Base-by-base conservation (phyloP, 1,139 yeast species). In the Geotrichum klebahnii region DNA sequence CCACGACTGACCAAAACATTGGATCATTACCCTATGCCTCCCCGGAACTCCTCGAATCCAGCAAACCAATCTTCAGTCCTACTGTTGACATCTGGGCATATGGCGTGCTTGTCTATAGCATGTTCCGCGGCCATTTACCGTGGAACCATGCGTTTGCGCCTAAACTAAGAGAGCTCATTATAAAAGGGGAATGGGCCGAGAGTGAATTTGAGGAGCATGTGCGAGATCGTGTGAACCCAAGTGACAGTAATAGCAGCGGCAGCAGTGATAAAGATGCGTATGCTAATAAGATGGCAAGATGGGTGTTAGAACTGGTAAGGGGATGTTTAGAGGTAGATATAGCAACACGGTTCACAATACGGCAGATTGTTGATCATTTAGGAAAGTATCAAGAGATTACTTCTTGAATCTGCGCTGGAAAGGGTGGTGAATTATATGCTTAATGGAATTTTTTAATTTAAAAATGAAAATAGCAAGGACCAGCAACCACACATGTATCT, bases 11-110 rank as follows among this genome's bases (percentile, higher is more conserved):
- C 33, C 53, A 61, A 24, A 58, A 70, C 61, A 85, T 88, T 52
- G 97, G 97, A 0, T 88, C 96, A 1, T 72, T 90, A 35, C 97
- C 97, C 0, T 90, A 88, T 64, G 96, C 96, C 0, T 78, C 96
- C 0, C 97, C 97, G 0, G 96, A 90, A 62, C 71, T 88, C 31
- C 70, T 89, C 47, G 36, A 26, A 10, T 82, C 86, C 0, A 72
- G 76, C 24, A 86, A 86, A 0, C 82, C 85, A 2, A 81, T 85
- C 2, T 72, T 84, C 51, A 10, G 17, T 2, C 85, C 89, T 0
- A 73, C 81, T 50, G 83, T 88, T 0, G 97, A 90, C 66, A 77
- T 86, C 9, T 90, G 97, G 97, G 95, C 97, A 0, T 73, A 85
- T 48, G 97, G 97, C 1, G 87, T 89, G 0, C 71, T 85, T 54